These are phyloP conservation scores for Roridomyces roridus DNA, from an alignment of 768 basidiomycete species.

Conservation along the genomic window DNA sequence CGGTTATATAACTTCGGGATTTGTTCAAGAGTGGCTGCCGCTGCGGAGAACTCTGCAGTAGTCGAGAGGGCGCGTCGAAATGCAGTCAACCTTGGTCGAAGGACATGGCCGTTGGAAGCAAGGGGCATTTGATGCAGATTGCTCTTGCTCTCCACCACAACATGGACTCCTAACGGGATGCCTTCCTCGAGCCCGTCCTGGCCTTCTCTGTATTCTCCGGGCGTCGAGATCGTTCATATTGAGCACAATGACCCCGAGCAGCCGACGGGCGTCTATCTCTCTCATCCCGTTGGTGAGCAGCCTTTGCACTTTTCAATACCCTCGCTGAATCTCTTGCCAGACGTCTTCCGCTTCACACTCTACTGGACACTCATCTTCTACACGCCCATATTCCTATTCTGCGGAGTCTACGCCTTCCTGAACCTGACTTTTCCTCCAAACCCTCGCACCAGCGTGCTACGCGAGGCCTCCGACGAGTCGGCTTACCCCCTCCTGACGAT, in stretches of 20 bases:
- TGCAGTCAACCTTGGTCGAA: not conserved
- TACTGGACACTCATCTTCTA: slow-evolving; percentile 61
- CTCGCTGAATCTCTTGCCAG: slow-evolving; percentile 29
- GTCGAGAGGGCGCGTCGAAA: slow-evolving; percentile 12
- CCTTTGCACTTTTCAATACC: not conserved
- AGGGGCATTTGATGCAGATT: not conserved
- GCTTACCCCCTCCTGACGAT: slow-evolving; percentile 22
- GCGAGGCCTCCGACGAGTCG: slow-evolving; percentile 10
- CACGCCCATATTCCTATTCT: slow-evolving; percentile 54
- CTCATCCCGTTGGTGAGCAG: slow-evolving; percentile 42
- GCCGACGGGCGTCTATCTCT: slow-evolving; percentile 49
- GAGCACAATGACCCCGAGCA: slow-evolving; percentile 45
- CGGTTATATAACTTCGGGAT: slow-evolving; percentile 48
- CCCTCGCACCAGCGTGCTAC: not conserved
- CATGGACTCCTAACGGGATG: slow-evolving; percentile 12
- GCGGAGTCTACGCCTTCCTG: slow-evolving; percentile 56
- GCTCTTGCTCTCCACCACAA: slow-evolving; percentile 11
- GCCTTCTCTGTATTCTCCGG: slow-evolving; percentile 59
- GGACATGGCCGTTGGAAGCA: not conserved
- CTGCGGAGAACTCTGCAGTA: slow-evolving; percentile 45
- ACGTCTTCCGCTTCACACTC: slow-evolving; percentile 58
- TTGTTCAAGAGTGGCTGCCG: slow-evolving; percentile 41
- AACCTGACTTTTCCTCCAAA: slow-evolving; percentile 56
- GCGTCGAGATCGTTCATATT: slow-evolving; percentile 54
- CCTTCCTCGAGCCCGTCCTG: slow-evolving; percentile 38